Conservation (phyloP, 441 rosid genomes). For the Mallotus japonicus region DNA sequence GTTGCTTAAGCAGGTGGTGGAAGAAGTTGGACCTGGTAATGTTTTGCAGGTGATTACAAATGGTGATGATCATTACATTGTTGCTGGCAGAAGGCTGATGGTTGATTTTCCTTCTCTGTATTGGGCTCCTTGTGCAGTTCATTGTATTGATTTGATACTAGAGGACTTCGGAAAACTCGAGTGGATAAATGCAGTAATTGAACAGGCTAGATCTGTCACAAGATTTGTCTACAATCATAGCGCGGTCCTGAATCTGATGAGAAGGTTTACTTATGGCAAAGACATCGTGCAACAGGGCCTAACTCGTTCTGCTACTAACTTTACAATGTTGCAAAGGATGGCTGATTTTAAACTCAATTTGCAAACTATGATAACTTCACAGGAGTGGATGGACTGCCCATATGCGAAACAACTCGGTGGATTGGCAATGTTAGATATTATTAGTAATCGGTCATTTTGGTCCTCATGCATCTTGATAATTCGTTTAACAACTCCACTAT, state of each 20-base stretch:
- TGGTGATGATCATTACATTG: constrained; percentile 48
- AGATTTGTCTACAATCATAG: constrained; percentile 74
- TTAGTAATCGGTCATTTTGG: constrained; percentile 74
- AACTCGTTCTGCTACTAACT: constrained; percentile 65
- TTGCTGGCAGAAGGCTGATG: constrained; percentile 59
- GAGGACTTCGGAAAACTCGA: constrained; percentile 67
- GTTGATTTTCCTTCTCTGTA: constrained; percentile 64
- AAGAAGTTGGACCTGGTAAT: constrained; percentile 67
- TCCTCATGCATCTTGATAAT: constrained; percentile 50
- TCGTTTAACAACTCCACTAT: constrained; percentile 59
- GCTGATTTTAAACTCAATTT: constrained; percentile 57
- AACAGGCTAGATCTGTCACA: constrained; percentile 73
- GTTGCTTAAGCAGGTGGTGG: constrained; percentile 62
- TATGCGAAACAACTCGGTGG: constrained; percentile 73
- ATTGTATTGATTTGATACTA: constrained; percentile 69
- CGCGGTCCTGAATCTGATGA: constrained; percentile 65
- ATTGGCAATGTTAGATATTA: constrained; percentile 55
- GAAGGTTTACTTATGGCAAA: constrained; percentile 66
- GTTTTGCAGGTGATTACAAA: constrained; percentile 84
- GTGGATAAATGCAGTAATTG: constrained; percentile 60
- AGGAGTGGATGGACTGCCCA: constrained; percentile 77
- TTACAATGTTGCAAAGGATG: constrained; percentile 58
- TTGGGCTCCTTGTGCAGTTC: constrained; percentile 86
- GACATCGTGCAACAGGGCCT: constrained; percentile 67
- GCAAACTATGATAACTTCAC: constrained; percentile 83